Percentiles rank a stretch among this genome's conserved stretches.
Conservation (phyloP, 2,329 filamentous ascomycete species). For the Thelonectria rubi region DNA sequence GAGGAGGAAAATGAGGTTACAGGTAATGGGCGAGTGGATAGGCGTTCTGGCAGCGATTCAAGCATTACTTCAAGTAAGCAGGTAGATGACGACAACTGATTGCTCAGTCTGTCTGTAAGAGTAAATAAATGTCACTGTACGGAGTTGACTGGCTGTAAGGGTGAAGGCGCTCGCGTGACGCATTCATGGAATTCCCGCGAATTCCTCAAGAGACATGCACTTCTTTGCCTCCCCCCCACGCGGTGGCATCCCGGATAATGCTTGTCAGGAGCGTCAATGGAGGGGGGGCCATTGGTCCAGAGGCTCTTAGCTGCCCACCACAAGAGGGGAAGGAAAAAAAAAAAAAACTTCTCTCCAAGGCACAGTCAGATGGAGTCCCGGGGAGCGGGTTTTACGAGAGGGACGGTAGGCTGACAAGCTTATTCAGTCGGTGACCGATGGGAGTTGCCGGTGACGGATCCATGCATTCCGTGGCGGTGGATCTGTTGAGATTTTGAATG, state of each 20-base stretch:
- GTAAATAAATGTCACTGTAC: conserved; percentile 2
- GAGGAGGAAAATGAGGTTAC: no score
- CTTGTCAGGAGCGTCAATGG: conserved; percentile 16
- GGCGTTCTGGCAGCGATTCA: no score
- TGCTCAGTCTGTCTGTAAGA: no score
- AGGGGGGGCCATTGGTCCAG: conserved; percentile 27
- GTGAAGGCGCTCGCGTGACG: conserved; percentile 28
- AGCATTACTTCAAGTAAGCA: no score
- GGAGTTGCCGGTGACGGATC: no score
- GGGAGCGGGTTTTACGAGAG: conserved; percentile 27
- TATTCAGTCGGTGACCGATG: no score
- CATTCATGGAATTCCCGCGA: conserved; percentile 13
- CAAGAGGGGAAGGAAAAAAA: conserved; percentile 19
- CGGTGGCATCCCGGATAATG: conserved; percentile 14
- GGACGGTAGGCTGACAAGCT: no score
- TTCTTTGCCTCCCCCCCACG: conserved; percentile 1
- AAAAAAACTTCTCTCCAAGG: conserved; percentile 30
- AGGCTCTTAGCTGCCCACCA: conserved; percentile 7
- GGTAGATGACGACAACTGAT: no score
- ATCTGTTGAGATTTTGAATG: no score
- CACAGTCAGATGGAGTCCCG: conserved; percentile 3
- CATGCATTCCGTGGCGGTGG: no score
- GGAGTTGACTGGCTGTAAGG: not conserved
- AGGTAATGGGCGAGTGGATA: no score
- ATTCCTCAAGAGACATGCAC: not conserved